A percentile compares a stretch with the other conserved stretches of the same genome.
These are phyloP conservation scores for Cadophora luteo-olivacea DNA, from an alignment of 2,329 filamentous ascomycete species.

Conservation along the genomic window DNA sequence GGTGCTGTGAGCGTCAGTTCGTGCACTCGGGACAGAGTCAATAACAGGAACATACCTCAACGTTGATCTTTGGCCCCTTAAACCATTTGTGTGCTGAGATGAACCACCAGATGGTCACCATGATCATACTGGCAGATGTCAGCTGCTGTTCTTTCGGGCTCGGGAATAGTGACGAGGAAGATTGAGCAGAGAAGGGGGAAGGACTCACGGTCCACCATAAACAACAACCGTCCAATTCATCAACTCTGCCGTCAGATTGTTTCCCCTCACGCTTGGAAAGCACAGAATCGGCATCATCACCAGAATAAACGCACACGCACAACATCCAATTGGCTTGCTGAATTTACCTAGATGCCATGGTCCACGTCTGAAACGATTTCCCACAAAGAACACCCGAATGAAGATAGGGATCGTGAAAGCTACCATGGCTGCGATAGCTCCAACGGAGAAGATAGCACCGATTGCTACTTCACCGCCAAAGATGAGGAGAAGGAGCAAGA, in stretches of 20 bases:
- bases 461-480: slow-evolving; percentile 66
- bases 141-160: not conserved
- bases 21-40: not conserved
- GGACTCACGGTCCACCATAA: slow-evolving; percentile 59
- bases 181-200: not conserved
- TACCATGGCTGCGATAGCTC: slow-evolving; percentile 69
- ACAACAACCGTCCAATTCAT: slow-evolving; percentile 74
- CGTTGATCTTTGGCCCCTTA: slow-evolving; percentile 68
- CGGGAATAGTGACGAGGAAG: slow-evolving; percentile 23
- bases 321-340: slow-evolving; percentile 60
- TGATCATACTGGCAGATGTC: slow-evolving; percentile 51
- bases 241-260: slow-evolving; percentile 53
- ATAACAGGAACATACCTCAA: slow-evolving; percentile 48
- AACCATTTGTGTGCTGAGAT: slow-evolving; percentile 69
- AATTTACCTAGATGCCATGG: slow-evolving; percentile 70
- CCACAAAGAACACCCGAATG: slow-evolving; percentile 64
- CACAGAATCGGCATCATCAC: slow-evolving; percentile 73
- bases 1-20: slow-evolving; percentile 37
- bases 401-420: slow-evolving; percentile 62
- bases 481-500: slow-evolving; percentile 64
- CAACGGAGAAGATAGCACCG: slow-evolving; percentile 71
- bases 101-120: slow-evolving; percentile 64
- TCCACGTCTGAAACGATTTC: slow-evolving; percentile 65
- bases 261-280: slow-evolving; percentile 61
- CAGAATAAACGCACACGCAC: slow-evolving; percentile 62